Conservation (phyloP, 1,284 basidiomycete species). For the Rhodotorula sp. region DNA sequence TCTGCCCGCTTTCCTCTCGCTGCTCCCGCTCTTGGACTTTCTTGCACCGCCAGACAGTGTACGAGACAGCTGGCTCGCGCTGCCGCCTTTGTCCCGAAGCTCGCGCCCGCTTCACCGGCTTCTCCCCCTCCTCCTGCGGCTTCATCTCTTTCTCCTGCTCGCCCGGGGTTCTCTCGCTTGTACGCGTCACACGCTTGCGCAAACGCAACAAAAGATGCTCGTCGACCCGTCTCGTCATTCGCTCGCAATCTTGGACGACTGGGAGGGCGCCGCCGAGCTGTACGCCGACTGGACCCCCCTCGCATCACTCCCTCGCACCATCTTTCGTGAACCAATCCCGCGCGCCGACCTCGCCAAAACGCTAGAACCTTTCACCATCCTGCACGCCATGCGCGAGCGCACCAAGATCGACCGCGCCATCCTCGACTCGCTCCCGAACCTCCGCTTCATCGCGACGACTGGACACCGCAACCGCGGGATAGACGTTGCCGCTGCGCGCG, state of each 20-base stretch:
- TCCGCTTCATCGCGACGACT: conserved; percentile 64
- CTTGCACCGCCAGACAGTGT: no score
- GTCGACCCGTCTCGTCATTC: neutral
- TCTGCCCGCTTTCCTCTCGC: no score
- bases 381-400: conserved; percentile 68
- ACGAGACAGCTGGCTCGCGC: no score
- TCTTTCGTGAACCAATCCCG: conserved; percentile 57
- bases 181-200: neutral
- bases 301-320: conserved; percentile 44
- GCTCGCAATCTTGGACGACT: conserved; percentile 65
- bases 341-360: conserved; percentile 58
- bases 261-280: conserved; percentile 59
- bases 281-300: conserved; percentile 60
- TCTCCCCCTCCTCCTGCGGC: no score
- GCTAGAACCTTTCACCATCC: conserved; percentile 59
- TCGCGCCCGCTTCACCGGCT: no score
- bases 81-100: no score
- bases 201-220: neutral
- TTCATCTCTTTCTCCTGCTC: neutral
- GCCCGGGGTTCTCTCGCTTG: neutral
- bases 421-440: conserved; percentile 61
- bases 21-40: no score
- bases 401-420: conserved; percentile 61
- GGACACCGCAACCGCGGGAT: conserved; percentile 55
- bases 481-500: conserved; percentile 53